Percentiles rank a stretch among this genome's conserved stretches.
Conservation (phyloP, 2,329 filamentous ascomycete genomes). For the Diatrype stigma region DNA sequence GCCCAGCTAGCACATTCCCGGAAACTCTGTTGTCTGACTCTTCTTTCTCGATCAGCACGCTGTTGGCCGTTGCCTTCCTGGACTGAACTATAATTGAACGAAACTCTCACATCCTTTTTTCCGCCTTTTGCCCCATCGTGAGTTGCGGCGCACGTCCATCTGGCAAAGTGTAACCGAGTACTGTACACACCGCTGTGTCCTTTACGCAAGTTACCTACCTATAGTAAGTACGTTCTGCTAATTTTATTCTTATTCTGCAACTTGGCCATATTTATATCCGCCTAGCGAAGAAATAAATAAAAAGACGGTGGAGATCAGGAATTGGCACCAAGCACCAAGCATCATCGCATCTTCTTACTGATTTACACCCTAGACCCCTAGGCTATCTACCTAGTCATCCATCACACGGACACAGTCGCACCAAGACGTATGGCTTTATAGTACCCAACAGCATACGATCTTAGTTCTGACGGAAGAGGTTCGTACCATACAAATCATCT, state of each 20-base stretch:
- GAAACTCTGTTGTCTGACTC: background rate
- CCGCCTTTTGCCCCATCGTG: background rate
- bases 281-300: constrained; percentile 6
- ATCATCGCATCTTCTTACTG: background rate
- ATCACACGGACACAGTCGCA: background rate
- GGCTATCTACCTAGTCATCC: background rate
- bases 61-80: background rate
- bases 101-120: background rate
- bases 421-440: background rate
- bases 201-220: background rate
- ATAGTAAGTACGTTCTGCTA: too few relatives aligned
- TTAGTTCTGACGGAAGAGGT: background rate
- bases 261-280: constrained; percentile 10
- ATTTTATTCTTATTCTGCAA: constrained; percentile 9
- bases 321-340: background rate
- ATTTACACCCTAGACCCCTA: background rate
- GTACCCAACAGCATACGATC: background rate
- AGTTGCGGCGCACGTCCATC: background rate
- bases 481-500: background rate
- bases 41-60: background rate
- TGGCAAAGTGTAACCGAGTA: background rate
- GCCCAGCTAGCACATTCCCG: background rate
- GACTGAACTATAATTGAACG: background rate
- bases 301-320: constrained; percentile 1
- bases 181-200: background rate